Percentiles rank a stretch among this genome's conserved stretches.
phyloP scores from a whole-genome alignment of 352 stramenopile genomes.

The Pythium rhizo-oryzae region DNA sequence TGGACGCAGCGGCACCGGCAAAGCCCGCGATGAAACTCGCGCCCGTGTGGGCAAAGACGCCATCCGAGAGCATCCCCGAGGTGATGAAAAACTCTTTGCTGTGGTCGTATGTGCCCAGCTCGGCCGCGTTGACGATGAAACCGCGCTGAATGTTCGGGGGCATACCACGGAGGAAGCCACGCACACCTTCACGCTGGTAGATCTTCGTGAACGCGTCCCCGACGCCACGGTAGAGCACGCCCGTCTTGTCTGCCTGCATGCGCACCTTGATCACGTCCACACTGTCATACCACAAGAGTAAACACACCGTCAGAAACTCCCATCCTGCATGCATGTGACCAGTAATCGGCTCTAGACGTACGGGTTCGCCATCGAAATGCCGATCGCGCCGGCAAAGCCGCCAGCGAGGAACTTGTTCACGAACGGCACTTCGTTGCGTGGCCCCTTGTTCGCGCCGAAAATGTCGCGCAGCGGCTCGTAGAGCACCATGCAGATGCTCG shows the following conservation, averaged over 20 bases:
- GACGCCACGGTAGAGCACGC: slow-evolving; percentile 70
- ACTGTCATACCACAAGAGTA: slow-evolving; percentile 33
- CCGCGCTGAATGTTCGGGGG: slow-evolving; percentile 83
- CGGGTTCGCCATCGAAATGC: slow-evolving; percentile 85
- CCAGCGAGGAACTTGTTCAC: slow-evolving; percentile 82
- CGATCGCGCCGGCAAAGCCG: slow-evolving; percentile 75
- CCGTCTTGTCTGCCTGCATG: slow-evolving; percentile 80
- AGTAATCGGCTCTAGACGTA: slow-evolving; percentile 35
- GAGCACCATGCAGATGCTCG: slow-evolving; percentile 84
- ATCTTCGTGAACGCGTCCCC: slow-evolving; percentile 71
- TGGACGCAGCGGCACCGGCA: slow-evolving; percentile 69
- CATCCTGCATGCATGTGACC: too few relatives aligned
- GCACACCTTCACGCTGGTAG: slow-evolving; percentile 70
- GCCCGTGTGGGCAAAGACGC: slow-evolving; percentile 69
- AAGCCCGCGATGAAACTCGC: slow-evolving; percentile 81
- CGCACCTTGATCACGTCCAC: slow-evolving; percentile 90
- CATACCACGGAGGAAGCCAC: slow-evolving; percentile 81
- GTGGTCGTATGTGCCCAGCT: slow-evolving; percentile 88
- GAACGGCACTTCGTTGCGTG: slow-evolving; percentile 60
- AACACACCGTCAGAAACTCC: slow-evolving; percentile 6
- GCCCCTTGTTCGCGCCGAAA: slow-evolving; percentile 51
- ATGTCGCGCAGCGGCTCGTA: slow-evolving; percentile 85
- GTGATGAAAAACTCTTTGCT: slow-evolving; percentile 75
- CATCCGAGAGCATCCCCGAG: slow-evolving; percentile 60
- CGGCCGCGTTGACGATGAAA: slow-evolving; percentile 87